These are phyloP conservation scores for Sambucus nigra DNA, from an alignment of 129 eudicot genomes.

Conservation along the genomic window DNA sequence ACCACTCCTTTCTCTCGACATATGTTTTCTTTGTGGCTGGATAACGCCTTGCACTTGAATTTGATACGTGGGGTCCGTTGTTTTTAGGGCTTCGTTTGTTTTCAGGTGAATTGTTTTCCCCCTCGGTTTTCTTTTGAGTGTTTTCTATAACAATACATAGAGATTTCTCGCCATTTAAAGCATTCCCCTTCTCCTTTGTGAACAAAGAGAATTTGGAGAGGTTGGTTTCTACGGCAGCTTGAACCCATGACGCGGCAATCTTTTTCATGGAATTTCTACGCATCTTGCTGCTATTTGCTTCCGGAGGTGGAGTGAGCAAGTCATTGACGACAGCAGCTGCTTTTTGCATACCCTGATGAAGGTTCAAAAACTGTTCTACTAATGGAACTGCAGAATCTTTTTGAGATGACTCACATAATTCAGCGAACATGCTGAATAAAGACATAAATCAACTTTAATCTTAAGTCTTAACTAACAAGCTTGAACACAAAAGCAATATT, in stretches of 20 bases:
- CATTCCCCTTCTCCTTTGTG: slow-evolving; percentile 20
- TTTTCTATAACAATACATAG: slow-evolving; percentile 41
- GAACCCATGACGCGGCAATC: slow-evolving; percentile 58
- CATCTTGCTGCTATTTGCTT: slow-evolving; percentile 4
- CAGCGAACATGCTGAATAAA: slow-evolving; percentile 48
- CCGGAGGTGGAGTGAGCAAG: slow-evolving; percentile 19
- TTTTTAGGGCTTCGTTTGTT: slow-evolving; percentile 35
- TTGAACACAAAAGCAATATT: neutral
- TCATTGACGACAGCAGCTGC: slow-evolving; percentile 25
- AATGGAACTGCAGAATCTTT: slow-evolving; percentile 33
- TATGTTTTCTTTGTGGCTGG: slow-evolving; percentile 16
- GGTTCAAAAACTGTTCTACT: slow-evolving; percentile 55
- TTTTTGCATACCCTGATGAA: slow-evolving; percentile 38
- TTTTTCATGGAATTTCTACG: slow-evolving; percentile 14
- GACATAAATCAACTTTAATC: neutral
- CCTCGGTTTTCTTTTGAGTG: slow-evolving; percentile 21
- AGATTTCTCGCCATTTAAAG: slow-evolving; percentile 19
- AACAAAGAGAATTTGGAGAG: slow-evolving; percentile 52
- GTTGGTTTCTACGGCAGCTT: slow-evolving; percentile 58
- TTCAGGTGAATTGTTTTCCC: slow-evolving; percentile 31
- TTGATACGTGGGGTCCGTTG: slow-evolving; percentile 7
- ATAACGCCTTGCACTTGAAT: slow-evolving; percentile 17
- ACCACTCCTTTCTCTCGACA: slow-evolving; percentile 26
- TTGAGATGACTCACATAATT: slow-evolving; percentile 45
- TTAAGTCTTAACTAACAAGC: neutral